Percentiles rank a stretch among this genome's conserved stretches.
These are phyloP conservation scores for Ustilago tritici DNA, from an alignment of 1,284 basidiomycete genomes.

Conservation along the genomic window DNA sequence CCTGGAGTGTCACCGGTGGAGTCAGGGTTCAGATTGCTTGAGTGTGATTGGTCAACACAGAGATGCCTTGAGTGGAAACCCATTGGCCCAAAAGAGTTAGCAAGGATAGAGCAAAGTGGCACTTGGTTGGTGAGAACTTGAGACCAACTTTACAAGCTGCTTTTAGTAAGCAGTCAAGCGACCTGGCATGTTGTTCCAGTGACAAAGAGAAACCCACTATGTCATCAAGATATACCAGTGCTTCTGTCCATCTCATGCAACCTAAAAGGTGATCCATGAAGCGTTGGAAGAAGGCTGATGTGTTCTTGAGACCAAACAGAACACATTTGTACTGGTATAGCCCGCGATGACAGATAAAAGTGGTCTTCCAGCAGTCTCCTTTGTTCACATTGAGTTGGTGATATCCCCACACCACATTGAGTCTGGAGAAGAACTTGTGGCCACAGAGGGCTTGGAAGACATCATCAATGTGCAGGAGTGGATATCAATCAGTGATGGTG, in stretches of 20 bases:
- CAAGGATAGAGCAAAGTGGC: not conserved
- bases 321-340: not conserved
- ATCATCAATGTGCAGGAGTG: not conserved
- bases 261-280: conserved; percentile 4
- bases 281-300: not conserved
- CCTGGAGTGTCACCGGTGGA: not conserved
- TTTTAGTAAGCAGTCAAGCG: not conserved
- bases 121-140: conserved; percentile 4
- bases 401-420: not conserved
- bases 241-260: conserved; percentile 3
- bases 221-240: not conserved
- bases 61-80: not conserved
- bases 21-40: not conserved
- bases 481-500: not conserved
- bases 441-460: not conserved
- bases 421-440: not conserved
- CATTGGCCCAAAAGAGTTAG: not conserved
- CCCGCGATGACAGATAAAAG: not conserved
- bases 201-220: not conserved
- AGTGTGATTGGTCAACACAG: not conserved
- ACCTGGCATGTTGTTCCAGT: not conserved
- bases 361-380: not conserved
- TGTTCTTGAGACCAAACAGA: not conserved
- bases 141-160: not conserved
- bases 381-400: not conserved